phyloP scores from a whole-genome alignment of 2,329 filamentous ascomycete species.

The Colletotrichum destructivum region DNA sequence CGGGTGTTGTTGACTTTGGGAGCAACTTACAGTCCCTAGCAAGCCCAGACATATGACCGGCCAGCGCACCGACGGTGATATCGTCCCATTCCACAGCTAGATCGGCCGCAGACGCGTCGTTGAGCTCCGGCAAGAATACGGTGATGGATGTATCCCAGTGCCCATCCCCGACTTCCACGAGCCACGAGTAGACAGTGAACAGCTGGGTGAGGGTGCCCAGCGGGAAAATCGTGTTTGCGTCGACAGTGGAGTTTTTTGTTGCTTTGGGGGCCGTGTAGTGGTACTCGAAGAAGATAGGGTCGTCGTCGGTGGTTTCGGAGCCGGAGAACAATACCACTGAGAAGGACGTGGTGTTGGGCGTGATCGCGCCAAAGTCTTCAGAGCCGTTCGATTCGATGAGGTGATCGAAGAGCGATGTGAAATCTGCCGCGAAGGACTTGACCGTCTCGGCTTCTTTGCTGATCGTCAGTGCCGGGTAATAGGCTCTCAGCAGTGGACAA shows the following conservation, averaged over 20 bases:
- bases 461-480: conserved; percentile 42
- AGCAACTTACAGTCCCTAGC: conserved; percentile 40
- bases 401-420: conserved; percentile 44
- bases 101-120: neutral
- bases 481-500: conserved; percentile 43
- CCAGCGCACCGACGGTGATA: conserved; percentile 45
- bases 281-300: conserved; percentile 46
- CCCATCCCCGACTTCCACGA: conserved; percentile 47
- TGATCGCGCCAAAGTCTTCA: conserved; percentile 46
- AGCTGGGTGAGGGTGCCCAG: conserved; percentile 51
- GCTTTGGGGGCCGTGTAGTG: conserved; percentile 44
- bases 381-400: conserved; percentile 43
- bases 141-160: conserved; percentile 50
- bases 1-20: neutral
- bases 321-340: conserved; percentile 47
- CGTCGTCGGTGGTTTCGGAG: conserved; percentile 7
- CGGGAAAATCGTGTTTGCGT: conserved; percentile 46
- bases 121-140: conserved; percentile 48
- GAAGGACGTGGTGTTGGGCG: conserved; percentile 48
- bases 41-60: conserved; percentile 47
- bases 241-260: conserved; percentile 37
- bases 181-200: conserved; percentile 53
- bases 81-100: conserved; percentile 44
- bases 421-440: conserved; percentile 38
- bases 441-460: conserved; percentile 31